Evolutionary conservation across 768 basidiomycete species (phyloP).

Genomic region (Leccinum subtestaceum): DNA sequence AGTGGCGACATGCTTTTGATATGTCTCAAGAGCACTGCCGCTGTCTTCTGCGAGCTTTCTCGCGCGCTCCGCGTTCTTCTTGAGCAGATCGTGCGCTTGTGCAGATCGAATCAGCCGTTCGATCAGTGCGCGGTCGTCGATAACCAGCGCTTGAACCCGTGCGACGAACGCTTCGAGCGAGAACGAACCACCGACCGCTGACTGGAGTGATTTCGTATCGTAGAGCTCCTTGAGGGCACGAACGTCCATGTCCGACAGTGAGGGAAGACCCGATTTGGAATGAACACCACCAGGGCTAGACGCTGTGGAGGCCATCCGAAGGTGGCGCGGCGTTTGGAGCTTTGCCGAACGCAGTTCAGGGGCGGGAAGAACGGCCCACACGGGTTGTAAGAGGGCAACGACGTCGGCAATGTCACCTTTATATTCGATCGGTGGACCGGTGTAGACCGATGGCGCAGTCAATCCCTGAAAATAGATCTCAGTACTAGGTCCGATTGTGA

Average conservation of each 20-base stretch:
- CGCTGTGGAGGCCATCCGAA: conserved; percentile 46
- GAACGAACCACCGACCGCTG: conserved; percentile 41
- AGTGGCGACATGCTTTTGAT: conserved; percentile 81
- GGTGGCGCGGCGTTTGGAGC: conserved; percentile 46
- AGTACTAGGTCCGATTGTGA: neutral
- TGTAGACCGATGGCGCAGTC: conserved; percentile 21
- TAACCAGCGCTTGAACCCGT: conserved; percentile 76
- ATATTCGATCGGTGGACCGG: conserved; percentile 30
- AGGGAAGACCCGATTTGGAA: conserved; percentile 37
- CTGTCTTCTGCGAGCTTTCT: conserved; percentile 89
- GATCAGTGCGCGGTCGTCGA: conserved; percentile 81
- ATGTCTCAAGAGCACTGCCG: conserved; percentile 75
- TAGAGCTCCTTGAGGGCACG: conserved; percentile 83
- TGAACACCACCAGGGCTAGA: conserved; percentile 32
- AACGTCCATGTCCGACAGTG: conserved; percentile 82
- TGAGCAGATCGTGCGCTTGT: conserved; percentile 85
- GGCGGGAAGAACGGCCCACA: conserved; percentile 84
- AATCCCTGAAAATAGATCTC: conserved; percentile 20
- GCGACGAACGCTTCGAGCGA: conserved; percentile 73
- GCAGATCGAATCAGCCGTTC: conserved; percentile 83
- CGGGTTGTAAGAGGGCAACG: conserved; percentile 58
- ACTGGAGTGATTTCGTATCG: conserved; percentile 37
- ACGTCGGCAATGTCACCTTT: conserved; percentile 50
- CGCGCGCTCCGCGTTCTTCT: conserved; percentile 88
- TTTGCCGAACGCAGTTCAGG: conserved; percentile 76